These are phyloP conservation scores for Penicillium bialowiezense DNA, from an alignment of 495 filamentous ascomycete species.

Conservation along the genomic window DNA sequence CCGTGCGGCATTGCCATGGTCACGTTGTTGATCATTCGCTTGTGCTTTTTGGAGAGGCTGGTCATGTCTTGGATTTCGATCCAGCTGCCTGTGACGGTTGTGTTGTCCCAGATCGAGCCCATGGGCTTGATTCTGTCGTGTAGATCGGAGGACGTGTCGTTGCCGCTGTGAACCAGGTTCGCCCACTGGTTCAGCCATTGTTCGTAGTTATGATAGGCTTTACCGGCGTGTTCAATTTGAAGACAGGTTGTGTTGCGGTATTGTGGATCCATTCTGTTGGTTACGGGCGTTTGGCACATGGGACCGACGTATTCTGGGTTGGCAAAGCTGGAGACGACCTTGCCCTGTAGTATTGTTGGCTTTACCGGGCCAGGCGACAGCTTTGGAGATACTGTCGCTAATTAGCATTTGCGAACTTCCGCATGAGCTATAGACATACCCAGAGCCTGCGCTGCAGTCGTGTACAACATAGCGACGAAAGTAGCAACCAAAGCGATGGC, in stretches of 20 bases:
- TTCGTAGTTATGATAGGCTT: conserved; percentile 55
- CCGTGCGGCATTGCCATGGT: conserved; percentile 72
- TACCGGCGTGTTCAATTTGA: conserved; percentile 59
- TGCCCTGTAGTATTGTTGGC: conserved; percentile 43
- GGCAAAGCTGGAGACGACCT: conserved; percentile 56
- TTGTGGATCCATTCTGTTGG: conserved; percentile 25
- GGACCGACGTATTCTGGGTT: conserved; percentile 51
- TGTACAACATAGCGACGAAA: conserved; percentile 65
- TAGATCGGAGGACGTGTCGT: conserved; percentile 34
- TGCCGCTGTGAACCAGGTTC: conserved; percentile 30
- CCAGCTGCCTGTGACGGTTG: conserved; percentile 60
- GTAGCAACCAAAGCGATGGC: conserved; percentile 55
- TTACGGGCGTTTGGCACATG: conserved; percentile 60
- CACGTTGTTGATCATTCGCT: conserved; percentile 65
- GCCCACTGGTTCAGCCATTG: conserved; percentile 50
- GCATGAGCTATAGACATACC: conserved; percentile 23
- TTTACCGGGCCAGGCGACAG: conserved; percentile 52
- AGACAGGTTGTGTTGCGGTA: conserved; percentile 54
- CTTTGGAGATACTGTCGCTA: conserved; percentile 55
- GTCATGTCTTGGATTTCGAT: conserved; percentile 50
- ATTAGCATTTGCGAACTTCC: neutral
- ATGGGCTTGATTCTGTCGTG: conserved; percentile 47
- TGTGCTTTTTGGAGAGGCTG: conserved; percentile 38
- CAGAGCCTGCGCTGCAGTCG: conserved; percentile 68
- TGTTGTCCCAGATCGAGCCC: conserved; percentile 62